Percentiles rank a stretch among this genome's conserved stretches.
These are phyloP conservation scores for Pestalotiopsis sp. DNA, from an alignment of 2,329 filamentous ascomycete genomes.

Conservation along the genomic window DNA sequence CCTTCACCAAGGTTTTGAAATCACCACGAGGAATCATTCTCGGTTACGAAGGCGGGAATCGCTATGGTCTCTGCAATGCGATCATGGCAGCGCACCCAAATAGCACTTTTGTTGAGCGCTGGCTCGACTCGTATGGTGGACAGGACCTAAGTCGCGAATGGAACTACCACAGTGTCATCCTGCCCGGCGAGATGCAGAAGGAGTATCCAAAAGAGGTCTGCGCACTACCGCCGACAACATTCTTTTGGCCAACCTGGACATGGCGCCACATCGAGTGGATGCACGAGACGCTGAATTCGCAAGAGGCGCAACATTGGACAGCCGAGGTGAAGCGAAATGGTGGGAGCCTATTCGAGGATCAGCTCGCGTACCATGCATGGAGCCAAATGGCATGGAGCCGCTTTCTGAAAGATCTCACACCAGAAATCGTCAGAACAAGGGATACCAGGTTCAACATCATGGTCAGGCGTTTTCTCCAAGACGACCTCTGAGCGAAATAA, in stretches of 20 bases:
- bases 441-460: constrained; percentile 42
- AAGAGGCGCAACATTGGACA: constrained; percentile 33
- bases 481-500: constrained; percentile 21
- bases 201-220: constrained; percentile 36
- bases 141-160: constrained; percentile 37
- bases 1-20: constrained; percentile 32
- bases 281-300: constrained; percentile 34
- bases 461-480: constrained; percentile 27
- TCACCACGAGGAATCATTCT: constrained; percentile 34
- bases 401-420: constrained; percentile 36
- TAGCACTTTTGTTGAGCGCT: constrained; percentile 37
- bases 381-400: constrained; percentile 39
- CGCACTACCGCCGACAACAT: constrained; percentile 36
- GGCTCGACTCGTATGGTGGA: constrained; percentile 36
- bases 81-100: constrained; percentile 39
- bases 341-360: constrained; percentile 37
- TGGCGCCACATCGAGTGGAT: constrained; percentile 40
- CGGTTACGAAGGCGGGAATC: constrained; percentile 40
- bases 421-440: constrained; percentile 31
- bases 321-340: constrained; percentile 32
- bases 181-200: constrained; percentile 34
- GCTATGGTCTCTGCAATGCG: constrained; percentile 41
- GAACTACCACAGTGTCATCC: constrained; percentile 41
- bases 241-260: constrained; percentile 46
- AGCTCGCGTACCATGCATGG: constrained; percentile 42